Evolutionary conservation across 2,329 filamentous ascomycete species (phyloP), one percentile per base, ranked within the genome.

Genomic region (Xylariaceae sp.): DNA sequence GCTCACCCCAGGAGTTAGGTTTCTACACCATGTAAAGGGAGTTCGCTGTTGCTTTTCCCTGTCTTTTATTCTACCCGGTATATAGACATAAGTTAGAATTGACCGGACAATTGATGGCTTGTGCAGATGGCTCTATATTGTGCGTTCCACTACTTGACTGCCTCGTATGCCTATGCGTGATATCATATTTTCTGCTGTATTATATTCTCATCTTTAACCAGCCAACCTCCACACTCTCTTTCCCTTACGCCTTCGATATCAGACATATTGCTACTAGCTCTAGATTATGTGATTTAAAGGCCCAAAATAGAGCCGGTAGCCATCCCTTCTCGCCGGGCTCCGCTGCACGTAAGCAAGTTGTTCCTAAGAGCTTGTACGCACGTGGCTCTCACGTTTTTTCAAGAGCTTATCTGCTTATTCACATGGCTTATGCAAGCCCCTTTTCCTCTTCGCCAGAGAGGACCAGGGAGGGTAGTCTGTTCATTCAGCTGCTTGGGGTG

Each of bases 1-100:
- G 37, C n/a, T 50, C 41, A 37, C 27, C 27, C 21, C 13, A 21
- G 48, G 40, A 48, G 50, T 55, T 52, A 8, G 26, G 35, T 37
- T 20, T 21, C 40, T 40, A 16, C 15, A 42, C 40, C 18, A 21
- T 40, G 36, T 52, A 36, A 58, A 46, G 29, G n/a, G 20, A 55
- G 16, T 15, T 21, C 32, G 3, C 13, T 47, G 27, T 49, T 51
- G 16, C 27, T 53, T n/a, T 32, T 4, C 16, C 15, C 30, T 45
- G 21, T 43, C 36, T 24, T 50, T 18, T 47, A n/a, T 35, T 29
- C 39, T 36, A 47, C 9, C 27, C 10, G 26, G 21, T 49, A 45
- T 29, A 48, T 47, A 57, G 36, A 53, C 30, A 9, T 30, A 33
- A 21, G 42, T 16, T 16, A 42, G 11, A 49, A 27, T 15, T 32